A percentile compares a stretch with the other conserved stretches of the same genome.
phyloP scores from a whole-genome alignment of 352 stramenopile genomes.

The Pythium periplocum region DNA sequence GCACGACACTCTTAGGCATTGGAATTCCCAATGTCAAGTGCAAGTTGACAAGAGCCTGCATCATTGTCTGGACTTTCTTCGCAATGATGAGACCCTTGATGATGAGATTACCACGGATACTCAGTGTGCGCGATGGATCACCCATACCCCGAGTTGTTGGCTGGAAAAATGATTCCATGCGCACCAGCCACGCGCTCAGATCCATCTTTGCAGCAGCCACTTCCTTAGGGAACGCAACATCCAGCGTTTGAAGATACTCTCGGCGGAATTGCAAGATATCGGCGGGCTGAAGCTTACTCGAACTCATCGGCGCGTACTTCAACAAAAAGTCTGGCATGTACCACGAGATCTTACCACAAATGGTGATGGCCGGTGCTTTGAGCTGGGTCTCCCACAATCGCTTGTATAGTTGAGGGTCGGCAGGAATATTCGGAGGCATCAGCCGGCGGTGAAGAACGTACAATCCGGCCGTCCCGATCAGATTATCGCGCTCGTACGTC shows the following conservation, averaged over 20 bases:
- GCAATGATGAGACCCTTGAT: constrained; percentile 88
- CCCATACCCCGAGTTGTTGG: constrained; percentile 70
- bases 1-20: constrained; percentile 81
- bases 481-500: constrained; percentile 82
- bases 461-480: constrained; percentile 85
- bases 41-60: constrained; percentile 85
- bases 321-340: constrained; percentile 85
- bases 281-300: constrained; percentile 74
- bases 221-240: constrained; percentile 73
- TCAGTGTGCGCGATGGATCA: constrained; percentile 66
- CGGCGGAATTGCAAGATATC: constrained; percentile 76
- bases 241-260: constrained; percentile 73
- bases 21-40: constrained; percentile 85
- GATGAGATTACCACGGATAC: constrained; percentile 86
- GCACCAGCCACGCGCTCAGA: constrained; percentile 78
- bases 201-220: constrained; percentile 79
- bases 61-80: constrained; percentile 86
- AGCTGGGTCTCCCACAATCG: constrained; percentile 86
- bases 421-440: constrained; percentile 74
- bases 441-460: constrained; percentile 88
- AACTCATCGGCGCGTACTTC: constrained; percentile 77
- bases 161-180: constrained; percentile 87
- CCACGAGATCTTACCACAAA: constrained; percentile 83
- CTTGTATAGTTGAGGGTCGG: constrained; percentile 88
- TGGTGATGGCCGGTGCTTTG: constrained; percentile 77